Percentiles rank a stretch among this genome's conserved stretches.
These are phyloP conservation scores for Panicum virgatum DNA, from an alignment of 202 grass and related monocot genomes.

Conservation along the genomic window DNA sequence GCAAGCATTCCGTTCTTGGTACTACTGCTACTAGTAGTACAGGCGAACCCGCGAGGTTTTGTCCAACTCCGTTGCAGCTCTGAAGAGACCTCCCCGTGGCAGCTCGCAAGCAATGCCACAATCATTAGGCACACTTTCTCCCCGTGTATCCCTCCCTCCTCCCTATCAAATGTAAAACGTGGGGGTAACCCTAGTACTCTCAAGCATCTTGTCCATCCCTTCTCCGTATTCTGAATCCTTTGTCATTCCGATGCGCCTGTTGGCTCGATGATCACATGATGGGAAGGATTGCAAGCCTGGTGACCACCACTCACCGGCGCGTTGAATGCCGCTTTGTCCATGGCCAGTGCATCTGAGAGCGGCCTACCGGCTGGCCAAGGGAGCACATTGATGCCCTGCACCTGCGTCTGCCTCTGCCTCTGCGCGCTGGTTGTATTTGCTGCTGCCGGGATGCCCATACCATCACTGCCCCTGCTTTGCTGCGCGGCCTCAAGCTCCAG, in stretches of 20 bases:
- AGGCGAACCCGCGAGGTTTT: slow-evolving; percentile 16
- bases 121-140: not conserved
- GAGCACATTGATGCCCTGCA: not conserved
- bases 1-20: not conserved
- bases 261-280: not conserved
- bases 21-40: not conserved
- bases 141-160: not conserved
- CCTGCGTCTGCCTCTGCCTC: not conserved
- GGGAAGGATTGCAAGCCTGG: slow-evolving; percentile 11
- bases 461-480: not conserved
- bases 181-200: not conserved
- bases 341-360: slow-evolving; percentile 9
- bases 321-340: slow-evolving; percentile 34
- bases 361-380: not conserved
- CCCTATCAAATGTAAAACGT: slow-evolving; percentile 19
- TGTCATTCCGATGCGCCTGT: not conserved
- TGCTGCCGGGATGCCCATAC: slow-evolving; percentile 18
- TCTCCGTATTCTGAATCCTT: not conserved
- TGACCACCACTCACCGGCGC: not conserved
- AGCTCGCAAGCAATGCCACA: slow-evolving; percentile 1
- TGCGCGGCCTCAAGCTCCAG: too few species aligned
- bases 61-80: not conserved
- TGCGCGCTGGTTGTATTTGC: not conserved
- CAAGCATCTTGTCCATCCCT: not conserved
- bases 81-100: not conserved